A percentile compares a stretch with the other conserved stretches of the same genome.
Evolutionary conservation across 228 moss, liverwort and hornwort species (phyloP).

Genomic region (Sphagnum fallax): DNA sequence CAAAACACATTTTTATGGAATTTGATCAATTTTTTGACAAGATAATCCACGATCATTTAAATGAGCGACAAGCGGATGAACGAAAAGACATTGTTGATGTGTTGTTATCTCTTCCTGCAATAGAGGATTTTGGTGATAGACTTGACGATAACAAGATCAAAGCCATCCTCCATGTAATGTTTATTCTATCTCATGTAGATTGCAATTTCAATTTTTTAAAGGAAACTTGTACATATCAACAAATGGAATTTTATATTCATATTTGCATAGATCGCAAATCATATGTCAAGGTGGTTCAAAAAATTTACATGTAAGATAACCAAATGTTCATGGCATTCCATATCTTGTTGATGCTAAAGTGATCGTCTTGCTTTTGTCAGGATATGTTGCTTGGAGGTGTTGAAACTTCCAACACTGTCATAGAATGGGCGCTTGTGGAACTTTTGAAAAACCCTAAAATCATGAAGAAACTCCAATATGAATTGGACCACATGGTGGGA

Average conservation of each 20-base stretch:
- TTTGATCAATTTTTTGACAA: slow-evolving; percentile 18
- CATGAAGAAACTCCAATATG: not conserved
- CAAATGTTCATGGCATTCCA: too few species aligned
- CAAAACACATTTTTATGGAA: not conserved
- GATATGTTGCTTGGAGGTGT: not conserved
- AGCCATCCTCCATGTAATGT: slow-evolving; percentile 19
- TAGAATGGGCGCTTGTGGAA: slow-evolving; percentile 2
- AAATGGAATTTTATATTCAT: too few species aligned
- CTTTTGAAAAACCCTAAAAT: not conserved
- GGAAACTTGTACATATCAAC: too few species aligned
- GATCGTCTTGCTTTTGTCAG: not conserved
- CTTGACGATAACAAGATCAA: slow-evolving; percentile 25
- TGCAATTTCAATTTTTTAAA: too few species aligned
- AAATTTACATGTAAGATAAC: too few species aligned
- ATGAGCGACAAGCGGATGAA: slow-evolving; percentile 13
- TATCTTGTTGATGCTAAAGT: not conserved
- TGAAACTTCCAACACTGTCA: not conserved
- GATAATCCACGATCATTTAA: slow-evolving; percentile 27
- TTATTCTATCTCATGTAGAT: not conserved
- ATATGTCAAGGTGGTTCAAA: too few species aligned
- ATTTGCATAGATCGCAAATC: too few species aligned
- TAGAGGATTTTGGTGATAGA: slow-evolving; percentile 13
- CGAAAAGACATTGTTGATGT: slow-evolving; percentile 29
- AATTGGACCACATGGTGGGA: slow-evolving; percentile 4
- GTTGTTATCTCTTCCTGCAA: slow-evolving; percentile 17